Base-by-base conservation (phyloP, 768 basidiomycete genomes). In the Serendipita sp. region DNA sequence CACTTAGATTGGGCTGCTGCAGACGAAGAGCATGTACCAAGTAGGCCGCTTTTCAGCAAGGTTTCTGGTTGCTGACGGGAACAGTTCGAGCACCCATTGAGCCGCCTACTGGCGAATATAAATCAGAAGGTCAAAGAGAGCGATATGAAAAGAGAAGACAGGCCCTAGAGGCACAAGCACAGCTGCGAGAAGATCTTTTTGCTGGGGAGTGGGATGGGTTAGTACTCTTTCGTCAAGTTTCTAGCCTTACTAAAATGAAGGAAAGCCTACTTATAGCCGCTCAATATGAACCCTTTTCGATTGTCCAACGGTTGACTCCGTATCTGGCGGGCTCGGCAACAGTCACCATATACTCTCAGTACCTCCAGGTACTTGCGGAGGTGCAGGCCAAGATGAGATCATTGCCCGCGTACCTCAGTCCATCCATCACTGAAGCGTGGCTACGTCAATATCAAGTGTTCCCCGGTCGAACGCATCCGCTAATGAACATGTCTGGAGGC, bases 401-500 rank as follows among this genome's bases (percentile, higher is more conserved):
- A 30, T 71, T 80, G 45, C 83, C 87, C 7, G 74, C 79, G 67
- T 94, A 83, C 73, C 77, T 98, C 10, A 85, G 83, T 36, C 86
- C 91, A 5, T 84, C 80, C 15, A 76, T 98, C 35, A 87, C 89
- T 2, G 95, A 98, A 74, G 78, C 83, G 10, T 97, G 89, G 87
- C 74, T 91, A 46, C 83, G 95, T 34, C 81, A 83, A 67, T 99
- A 98, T 76, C 95, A 98, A 73, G 86, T 93, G 15, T 78, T 99
- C n/a, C 96, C 96, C 28, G 95, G 96, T 28, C 81, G 96, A 41
- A 95, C 91, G 45, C 96, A 99, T 76, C 96, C 96, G 2, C 84
- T 82, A 68, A 98, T 99, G 96, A 85, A 79, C 65, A 89, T 85
- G 66, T 86, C 89, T 23, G 91, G 90, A 10, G 85, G 87, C 0